Conservation (phyloP, 2,329 filamentous ascomycete species). For the Penicillium hordei region DNA sequence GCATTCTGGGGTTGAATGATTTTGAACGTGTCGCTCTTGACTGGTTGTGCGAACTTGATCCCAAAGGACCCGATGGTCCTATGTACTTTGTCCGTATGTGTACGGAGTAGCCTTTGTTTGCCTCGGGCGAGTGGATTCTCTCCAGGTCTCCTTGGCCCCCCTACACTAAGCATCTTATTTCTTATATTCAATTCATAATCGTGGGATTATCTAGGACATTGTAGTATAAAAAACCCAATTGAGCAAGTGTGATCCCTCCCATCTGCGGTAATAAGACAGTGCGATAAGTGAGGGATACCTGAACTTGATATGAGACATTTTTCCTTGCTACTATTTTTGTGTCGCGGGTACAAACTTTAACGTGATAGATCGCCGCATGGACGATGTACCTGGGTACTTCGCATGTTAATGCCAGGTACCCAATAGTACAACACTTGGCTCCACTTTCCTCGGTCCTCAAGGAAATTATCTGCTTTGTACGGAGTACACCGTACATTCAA, state of each 20-base stretch:
- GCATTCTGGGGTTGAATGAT: neutral
- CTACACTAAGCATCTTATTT: neutral
- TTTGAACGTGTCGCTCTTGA: neutral
- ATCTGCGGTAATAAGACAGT: neutral
- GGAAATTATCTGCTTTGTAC: neutral
- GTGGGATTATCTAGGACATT: neutral
- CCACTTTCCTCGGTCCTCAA: conserved; percentile 14
- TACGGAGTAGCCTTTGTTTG: neutral
- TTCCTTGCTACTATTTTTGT: conserved; percentile 8
- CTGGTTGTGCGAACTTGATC: neutral
- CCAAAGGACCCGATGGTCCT: neutral
- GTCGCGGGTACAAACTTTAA: conserved; percentile 22
- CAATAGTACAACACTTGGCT: conserved; percentile 6
- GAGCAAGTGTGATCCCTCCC: neutral
- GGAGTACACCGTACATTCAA: neutral
- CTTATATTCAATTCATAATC: neutral
- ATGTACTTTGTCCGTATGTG: too few relatives aligned
- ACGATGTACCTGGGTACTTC: conserved; percentile 20
- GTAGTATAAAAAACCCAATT: neutral
- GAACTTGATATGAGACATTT: conserved; percentile 25
- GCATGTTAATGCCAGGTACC: conserved; percentile 12
- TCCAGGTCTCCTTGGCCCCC: neutral
- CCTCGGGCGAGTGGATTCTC: conserved; percentile 3
- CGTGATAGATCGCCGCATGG: conserved; percentile 21
- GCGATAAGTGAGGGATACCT: conserved; percentile 2